Evolutionary conservation across 2,329 filamentous ascomycete genomes (phyloP), one percentile per base, ranked within the genome.

Genomic region (Trichoderma guizhouense): DNA sequence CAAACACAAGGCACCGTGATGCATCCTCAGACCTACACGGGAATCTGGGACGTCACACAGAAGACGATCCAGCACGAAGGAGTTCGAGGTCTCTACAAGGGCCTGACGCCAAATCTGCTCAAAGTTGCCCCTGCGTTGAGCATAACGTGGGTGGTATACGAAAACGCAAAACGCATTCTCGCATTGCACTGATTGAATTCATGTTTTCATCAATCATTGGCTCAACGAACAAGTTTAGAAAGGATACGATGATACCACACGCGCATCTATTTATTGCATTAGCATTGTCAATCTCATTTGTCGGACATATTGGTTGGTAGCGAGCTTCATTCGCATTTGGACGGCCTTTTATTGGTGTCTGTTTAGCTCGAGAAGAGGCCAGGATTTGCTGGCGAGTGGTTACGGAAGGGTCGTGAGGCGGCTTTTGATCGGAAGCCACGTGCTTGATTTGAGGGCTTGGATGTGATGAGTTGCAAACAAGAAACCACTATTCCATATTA

Each of bases 121-220:
- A 99, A 99, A 85, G 96, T 99, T 43, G 94, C 96, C 11, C 96
- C 96, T 2, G 94, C 96, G 34, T 91, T 99, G 69, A 97, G 94
- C 77, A 98, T 99, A 80, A 95, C 94, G 69, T 97, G 96, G 86
- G 90, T 97, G 78, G 92, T 96, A 73, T 97, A 97, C 79, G 94
- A 97, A 83, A 96, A 96, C 79, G 90, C 93, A 70, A 97, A 97
- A 85, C 89, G 87, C 76, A 80, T 92, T 39, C 85, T 97, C 75
- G 81, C 84, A 15, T 78, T 90, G 76, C 84, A 86, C 74, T 81
- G 73, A 75, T 67, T 55, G 30, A 65, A 65, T 39, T 12, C 18
- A 15, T 62, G 7, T 39, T 18, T 62, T 18, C 14, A 62, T 62
- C 65, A 60, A 58, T 58, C 65, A 68, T 21, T 18, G 55, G 24